phyloP scores from a whole-genome alignment of 768 basidiomycete species.

The Phanerochaete sordida region DNA sequence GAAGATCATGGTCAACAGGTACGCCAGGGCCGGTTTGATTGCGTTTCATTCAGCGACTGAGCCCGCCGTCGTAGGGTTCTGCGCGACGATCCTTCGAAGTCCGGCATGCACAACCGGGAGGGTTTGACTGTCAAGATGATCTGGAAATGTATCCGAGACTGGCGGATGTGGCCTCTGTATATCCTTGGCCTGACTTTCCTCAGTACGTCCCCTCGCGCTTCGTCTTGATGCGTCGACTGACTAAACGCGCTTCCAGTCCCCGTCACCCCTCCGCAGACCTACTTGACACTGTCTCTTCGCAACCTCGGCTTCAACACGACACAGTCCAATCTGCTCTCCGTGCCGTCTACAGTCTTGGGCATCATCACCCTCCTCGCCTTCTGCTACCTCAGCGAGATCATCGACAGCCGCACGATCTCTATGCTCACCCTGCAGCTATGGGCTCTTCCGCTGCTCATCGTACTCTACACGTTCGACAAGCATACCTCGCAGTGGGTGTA shows the following conservation, averaged over 20 bases:
- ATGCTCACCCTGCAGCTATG: constrained; percentile 55
- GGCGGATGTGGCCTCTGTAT: constrained; percentile 67
- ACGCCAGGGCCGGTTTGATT: neutral
- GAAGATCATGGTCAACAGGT: constrained; percentile 54
- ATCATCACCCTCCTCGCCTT: constrained; percentile 39
- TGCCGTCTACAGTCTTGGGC: constrained; percentile 53
- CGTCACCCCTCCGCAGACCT: constrained; percentile 53
- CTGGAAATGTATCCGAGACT: constrained; percentile 52
- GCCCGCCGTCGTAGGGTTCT: constrained; percentile 41
- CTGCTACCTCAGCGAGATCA: constrained; percentile 44
- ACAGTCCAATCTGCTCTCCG: constrained; percentile 56
- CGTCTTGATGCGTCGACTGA: neutral
- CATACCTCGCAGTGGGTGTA: constrained; percentile 54
- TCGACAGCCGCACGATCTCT: constrained; percentile 48
- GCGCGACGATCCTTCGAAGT: constrained; percentile 64
- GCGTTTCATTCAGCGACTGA: constrained; percentile 15
- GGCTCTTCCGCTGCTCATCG: constrained; percentile 59
- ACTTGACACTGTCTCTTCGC: constrained; percentile 60
- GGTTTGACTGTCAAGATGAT: constrained; percentile 51
- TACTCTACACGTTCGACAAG: constrained; percentile 47
- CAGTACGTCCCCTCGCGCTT: constrained; percentile 32
- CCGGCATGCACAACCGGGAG: constrained; percentile 71
- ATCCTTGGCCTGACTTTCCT: constrained; percentile 50
- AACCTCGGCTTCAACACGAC: constrained; percentile 63
- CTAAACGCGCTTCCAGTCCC: constrained; percentile 41